Conservation (phyloP, 208 protist genomes). For the Trypanosoma mega region DNA sequence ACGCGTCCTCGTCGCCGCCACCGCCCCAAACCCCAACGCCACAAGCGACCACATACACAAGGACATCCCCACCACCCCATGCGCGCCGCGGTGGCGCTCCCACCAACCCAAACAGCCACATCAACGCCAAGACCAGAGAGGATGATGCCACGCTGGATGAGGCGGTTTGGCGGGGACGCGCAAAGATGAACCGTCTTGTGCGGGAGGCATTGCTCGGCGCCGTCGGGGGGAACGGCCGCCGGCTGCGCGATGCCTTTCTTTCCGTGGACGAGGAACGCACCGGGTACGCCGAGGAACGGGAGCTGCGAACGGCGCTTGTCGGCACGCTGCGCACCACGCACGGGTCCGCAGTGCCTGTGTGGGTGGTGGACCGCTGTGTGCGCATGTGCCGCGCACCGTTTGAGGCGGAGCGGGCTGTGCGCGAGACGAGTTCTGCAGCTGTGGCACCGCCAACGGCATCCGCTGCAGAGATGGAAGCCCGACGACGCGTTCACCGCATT, state of each 20-base stretch:
- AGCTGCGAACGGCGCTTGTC: conserved; percentile 36
- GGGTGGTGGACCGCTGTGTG: conserved; percentile 47
- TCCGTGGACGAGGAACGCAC: conserved; percentile 36
- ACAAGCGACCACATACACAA: no score
- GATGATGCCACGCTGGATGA: conserved; percentile 3
- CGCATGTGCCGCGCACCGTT: conserved; percentile 40
- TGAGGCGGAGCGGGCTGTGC: conserved; percentile 20
- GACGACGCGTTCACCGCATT: conserved; percentile 29
- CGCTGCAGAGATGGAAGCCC: conserved; percentile 28
- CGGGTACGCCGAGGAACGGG: conserved; percentile 38
- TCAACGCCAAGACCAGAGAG: background rate
- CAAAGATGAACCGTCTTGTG: conserved; percentile 30
- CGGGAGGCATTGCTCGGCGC: conserved; percentile 26
- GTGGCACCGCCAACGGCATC: conserved; percentile 10
- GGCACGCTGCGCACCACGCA: conserved; percentile 28
- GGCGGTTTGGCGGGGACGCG: conserved; percentile 8
- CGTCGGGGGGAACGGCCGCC: conserved; percentile 36
- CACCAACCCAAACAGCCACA: background rate
- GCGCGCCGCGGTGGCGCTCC: background rate
- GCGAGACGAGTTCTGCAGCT: background rate
- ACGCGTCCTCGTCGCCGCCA: background rate
- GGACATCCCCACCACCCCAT: no score
- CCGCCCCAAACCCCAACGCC: background rate
- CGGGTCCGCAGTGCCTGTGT: conserved; percentile 28
- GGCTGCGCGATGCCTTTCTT: conserved; percentile 32